These are phyloP conservation scores for Suillus subaureus DNA, from an alignment of 768 basidiomycete genomes.

Conservation along the genomic window DNA sequence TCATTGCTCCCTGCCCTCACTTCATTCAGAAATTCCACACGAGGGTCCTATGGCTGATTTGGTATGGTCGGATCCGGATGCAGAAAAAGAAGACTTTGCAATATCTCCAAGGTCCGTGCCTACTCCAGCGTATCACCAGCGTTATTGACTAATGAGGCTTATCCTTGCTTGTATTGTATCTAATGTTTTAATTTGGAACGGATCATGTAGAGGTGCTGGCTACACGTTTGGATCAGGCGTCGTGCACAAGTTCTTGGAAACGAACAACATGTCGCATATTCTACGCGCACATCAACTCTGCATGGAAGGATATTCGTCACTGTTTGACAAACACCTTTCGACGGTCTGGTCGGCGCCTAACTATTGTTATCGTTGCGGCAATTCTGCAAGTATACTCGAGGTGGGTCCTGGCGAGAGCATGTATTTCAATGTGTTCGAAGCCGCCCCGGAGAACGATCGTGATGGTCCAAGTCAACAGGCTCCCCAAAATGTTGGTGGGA, in stretches of 20 bases:
- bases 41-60: conserved; percentile 99
- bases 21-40: conserved; percentile 86
- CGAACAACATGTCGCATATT: conserved; percentile 96
- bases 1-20: conserved; percentile 26
- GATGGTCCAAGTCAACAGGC: conserved; percentile 85
- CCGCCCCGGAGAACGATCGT: conserved; percentile 96
- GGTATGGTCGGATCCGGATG: conserved; percentile 99
- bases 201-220: conserved; percentile 78
- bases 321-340: conserved; percentile 92
- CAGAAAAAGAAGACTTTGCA: conserved; percentile 99
- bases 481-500: conserved; percentile 68
- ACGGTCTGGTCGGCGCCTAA: conserved; percentile 99
- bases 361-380: conserved; percentile 98
- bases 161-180: conserved; percentile 5
- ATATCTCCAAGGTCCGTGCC: conserved; percentile 88
- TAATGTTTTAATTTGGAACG: conserved; percentile 19
- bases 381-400: conserved; percentile 94
- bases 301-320: conserved; percentile 99
- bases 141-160: conserved; percentile 14
- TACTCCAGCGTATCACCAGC: conserved; percentile 16
- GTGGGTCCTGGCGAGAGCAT: conserved; percentile 85
- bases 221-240: conserved; percentile 99
- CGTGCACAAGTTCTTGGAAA: conserved; percentile 95
- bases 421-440: conserved; percentile 98
- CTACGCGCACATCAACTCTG: conserved; percentile 98